Conservation (phyloP, 2,329 filamentous ascomycete species). For the Trichophyton schoenleinii region DNA sequence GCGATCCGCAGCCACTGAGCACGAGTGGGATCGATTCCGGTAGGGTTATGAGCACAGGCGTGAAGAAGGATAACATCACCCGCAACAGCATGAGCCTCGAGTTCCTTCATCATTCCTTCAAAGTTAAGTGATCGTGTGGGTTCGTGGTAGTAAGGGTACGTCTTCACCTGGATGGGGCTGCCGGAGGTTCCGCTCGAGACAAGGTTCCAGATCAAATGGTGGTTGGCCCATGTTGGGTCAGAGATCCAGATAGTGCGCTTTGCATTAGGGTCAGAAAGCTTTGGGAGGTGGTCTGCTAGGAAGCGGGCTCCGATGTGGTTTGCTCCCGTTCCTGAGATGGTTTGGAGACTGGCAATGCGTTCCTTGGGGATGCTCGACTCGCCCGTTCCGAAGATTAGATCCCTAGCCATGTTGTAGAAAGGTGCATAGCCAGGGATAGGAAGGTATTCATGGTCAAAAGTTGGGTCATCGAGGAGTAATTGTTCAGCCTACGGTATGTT, state of each 20-base stretch:
- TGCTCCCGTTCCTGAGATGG: slow-evolving; percentile 91
- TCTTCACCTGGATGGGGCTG: slow-evolving; percentile 58
- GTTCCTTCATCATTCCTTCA: slow-evolving; percentile 57
- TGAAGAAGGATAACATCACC: slow-evolving; percentile 80
- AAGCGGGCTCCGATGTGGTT: slow-evolving; percentile 87
- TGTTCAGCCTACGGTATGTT: slow-evolving; percentile 56
- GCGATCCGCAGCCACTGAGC: slow-evolving; percentile 91
- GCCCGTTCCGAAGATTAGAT: slow-evolving; percentile 56
- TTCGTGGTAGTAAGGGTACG: slow-evolving; percentile 88
- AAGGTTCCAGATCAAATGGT: slow-evolving; percentile 76
- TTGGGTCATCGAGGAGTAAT: slow-evolving; percentile 68
- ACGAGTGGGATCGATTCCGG: slow-evolving; percentile 80
- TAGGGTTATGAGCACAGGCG: slow-evolving; percentile 95
- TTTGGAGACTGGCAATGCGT: slow-evolving; percentile 61
- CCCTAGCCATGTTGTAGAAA: slow-evolving; percentile 77
- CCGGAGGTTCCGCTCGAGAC: slow-evolving; percentile 51
- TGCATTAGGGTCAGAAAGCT: slow-evolving; percentile 24
- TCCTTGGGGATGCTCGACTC: slow-evolving; percentile 18
- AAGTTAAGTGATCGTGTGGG: slow-evolving; percentile 32
- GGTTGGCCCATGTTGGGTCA: slow-evolving; percentile 93
- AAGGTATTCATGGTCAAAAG: slow-evolving; percentile 92
- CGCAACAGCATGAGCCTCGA: slow-evolving; percentile 72
- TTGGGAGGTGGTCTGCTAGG: slow-evolving; percentile 71
- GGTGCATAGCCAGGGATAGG: slow-evolving; percentile 75
- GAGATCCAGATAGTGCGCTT: slow-evolving; percentile 72